Evolutionary conservation across 2,329 filamentous ascomycete genomes (phyloP), one percentile per base, ranked within the genome.

Genomic region (Aspergillus phoenicis): DNA sequence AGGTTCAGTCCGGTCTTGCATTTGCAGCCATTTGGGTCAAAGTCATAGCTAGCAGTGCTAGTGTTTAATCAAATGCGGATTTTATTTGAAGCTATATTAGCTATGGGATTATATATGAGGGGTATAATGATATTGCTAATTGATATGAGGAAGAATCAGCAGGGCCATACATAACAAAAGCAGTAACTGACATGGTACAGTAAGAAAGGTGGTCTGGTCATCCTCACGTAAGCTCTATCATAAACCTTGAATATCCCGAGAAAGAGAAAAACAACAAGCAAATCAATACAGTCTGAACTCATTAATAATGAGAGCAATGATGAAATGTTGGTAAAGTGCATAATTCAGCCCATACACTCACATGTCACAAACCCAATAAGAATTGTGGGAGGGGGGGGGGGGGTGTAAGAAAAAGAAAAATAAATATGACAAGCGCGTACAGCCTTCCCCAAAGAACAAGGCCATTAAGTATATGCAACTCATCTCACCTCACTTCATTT

Each of bases 91-190:
- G 2, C 24, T 13, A 26, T 7, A 15, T 39, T 4, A 36, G 15
- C 8, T 36, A n/a, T 8, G 28, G 8, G 28, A 30, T 4, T 8
- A 33, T 38, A 39, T 2, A 48, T 36, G 8, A 1, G 38, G 62
- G 59, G 59, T 63, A 63, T 63, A 60, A 51, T 56, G 26, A 60
- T 57, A 33, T 53, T 57, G n/a, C 33, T 62, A 48, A 58, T 36
- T 56, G 26, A 24, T 56, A 47, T 47, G 15, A 49, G 49, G 13
- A 56, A n/a, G 26, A 47, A 8, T 13, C 15, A n/a, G 13, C 2
- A 38, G 11, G 4, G 11, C 30, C 30, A 33, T 33, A 56, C 10
- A 28, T 17, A 36, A 5, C 10, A 24, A 36, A 54, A 6, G 24
- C 17, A 41, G 22, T 39, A 38, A 39, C 8, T 33, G n/a, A n/a